Percentiles rank a stretch among this genome's conserved stretches.
phyloP scores from a whole-genome alignment of 768 basidiomycete genomes.

The Boletus sp. region DNA sequence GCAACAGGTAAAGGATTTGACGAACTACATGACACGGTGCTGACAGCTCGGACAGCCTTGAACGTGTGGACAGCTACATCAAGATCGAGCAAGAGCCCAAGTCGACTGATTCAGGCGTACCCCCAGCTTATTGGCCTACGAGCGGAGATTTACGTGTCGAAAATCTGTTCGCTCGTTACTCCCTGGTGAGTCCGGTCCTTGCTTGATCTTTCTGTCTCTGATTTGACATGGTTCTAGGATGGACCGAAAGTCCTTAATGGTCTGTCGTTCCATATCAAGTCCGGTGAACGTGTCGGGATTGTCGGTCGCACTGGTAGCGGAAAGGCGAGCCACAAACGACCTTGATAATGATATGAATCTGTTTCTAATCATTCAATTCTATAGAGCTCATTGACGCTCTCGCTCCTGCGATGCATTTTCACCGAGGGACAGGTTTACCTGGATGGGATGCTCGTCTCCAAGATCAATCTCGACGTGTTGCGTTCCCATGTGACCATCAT shows the following conservation, averaged over 20 bases:
- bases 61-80: neutral
- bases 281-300: neutral
- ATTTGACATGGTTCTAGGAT: neutral
- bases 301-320: conserved; percentile 4
- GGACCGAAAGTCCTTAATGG: neutral
- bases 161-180: conserved; percentile 7
- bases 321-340: neutral
- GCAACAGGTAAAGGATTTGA: neutral
- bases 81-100: neutral
- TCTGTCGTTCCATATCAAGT: neutral
- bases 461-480: neutral
- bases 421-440: neutral
- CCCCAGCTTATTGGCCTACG: neutral
- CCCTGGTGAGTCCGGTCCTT: neutral
- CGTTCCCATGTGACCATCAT: conserved; percentile 2
- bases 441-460: neutral
- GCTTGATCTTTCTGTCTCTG: too few relatives aligned
- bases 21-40: neutral
- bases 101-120: neutral
- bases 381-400: conserved; percentile 3
- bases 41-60: neutral
- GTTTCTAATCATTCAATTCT: neutral
- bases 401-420: conserved; percentile 3
- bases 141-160: conserved; percentile 1
- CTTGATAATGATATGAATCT: too few relatives aligned